Evolutionary conservation across 345 rosid genomes (phyloP), one percentile per base, ranked within the genome.

Genomic region (Populus davidiana): DNA sequence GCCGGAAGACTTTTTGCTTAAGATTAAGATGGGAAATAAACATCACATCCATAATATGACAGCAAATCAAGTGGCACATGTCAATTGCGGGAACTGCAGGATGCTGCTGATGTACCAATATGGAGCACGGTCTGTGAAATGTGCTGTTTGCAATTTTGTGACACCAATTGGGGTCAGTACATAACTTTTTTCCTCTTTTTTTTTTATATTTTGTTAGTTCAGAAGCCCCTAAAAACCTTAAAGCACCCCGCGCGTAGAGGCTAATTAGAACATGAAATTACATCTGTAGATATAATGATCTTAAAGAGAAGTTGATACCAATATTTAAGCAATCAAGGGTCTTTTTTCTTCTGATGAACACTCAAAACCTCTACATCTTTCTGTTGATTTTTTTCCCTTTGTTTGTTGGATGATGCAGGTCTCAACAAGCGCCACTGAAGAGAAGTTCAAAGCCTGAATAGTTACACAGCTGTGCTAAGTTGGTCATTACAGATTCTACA

Each of bases 31-130:
- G 11, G 11, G 21, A 35, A 39, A 70, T 65, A 44, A 77, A 13
- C 67, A 68, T 67, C 33, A 27, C n/a, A 23, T 54, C 25, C 71
- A 67, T 9, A 59, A 25, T 70, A 39, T 74, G 75, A 80, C 94
- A 93, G 99, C 94, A 70, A 95, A 95, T 81, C 99, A 95, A 63
- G 94, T 95, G 76, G 99, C 99, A 2, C 97, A 95, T 14, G 97
- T 96, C 77, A 92, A 88, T 64, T 96, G 99, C 43, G 98, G 97
- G 80, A 96, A 83, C 83, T 96, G 99, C 90, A 91, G 89, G 85
- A 91, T 96, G 98, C 86, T 96, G 69, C 72, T 96, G 73, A 93
- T 96, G 99, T 96, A 96, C 82, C 98, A 90, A 69, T 96, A 93
- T 14, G 99, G 98, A 82, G 99, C 97, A 35, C 82, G 90, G 71